Percentiles rank a stretch among this genome's conserved stretches.
phyloP scores from a whole-genome alignment of 140 eudicot species.

The Cichorium intybus region DNA sequence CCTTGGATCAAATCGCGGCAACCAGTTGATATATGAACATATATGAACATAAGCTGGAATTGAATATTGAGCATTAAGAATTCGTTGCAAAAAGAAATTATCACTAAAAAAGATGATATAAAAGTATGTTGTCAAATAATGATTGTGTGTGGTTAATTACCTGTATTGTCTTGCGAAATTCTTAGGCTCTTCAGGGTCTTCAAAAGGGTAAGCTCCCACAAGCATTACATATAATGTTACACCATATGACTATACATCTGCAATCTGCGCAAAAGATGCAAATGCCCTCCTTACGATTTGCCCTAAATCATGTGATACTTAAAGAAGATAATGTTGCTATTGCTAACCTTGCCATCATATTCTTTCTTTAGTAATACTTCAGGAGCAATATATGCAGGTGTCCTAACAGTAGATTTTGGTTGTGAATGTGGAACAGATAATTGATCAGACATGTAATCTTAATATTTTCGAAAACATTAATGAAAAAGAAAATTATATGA shows the following conservation, averaged over 20 bases:
- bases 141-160: conserved; percentile 29
- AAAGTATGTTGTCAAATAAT: neutral
- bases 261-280: too few relatives aligned
- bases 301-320: neutral
- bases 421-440: too few relatives aligned
- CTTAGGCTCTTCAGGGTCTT: conserved; percentile 81
- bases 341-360: too few relatives aligned
- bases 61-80: conserved; percentile 73
- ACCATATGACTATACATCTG: conserved; percentile 95
- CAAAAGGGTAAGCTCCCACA: conserved; percentile 93
- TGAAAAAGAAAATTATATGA: too few relatives aligned
- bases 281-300: too few relatives aligned
- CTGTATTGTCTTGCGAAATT: conserved; percentile 78
- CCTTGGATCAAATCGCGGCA: conserved; percentile 76
- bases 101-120: conserved; percentile 15
- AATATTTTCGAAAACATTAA: too few relatives aligned
- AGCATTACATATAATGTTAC: conserved; percentile 85
- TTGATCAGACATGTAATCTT: too few relatives aligned
- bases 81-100: conserved; percentile 51
- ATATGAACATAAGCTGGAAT: conserved; percentile 85
- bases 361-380: too few relatives aligned
- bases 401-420: too few relatives aligned
- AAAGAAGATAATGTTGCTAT: neutral
- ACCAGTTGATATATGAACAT: conserved; percentile 67
- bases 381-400: too few relatives aligned